These are phyloP conservation scores for Delitschia confertaspora DNA, from an alignment of 495 filamentous ascomycete genomes.

Conservation along the genomic window DNA sequence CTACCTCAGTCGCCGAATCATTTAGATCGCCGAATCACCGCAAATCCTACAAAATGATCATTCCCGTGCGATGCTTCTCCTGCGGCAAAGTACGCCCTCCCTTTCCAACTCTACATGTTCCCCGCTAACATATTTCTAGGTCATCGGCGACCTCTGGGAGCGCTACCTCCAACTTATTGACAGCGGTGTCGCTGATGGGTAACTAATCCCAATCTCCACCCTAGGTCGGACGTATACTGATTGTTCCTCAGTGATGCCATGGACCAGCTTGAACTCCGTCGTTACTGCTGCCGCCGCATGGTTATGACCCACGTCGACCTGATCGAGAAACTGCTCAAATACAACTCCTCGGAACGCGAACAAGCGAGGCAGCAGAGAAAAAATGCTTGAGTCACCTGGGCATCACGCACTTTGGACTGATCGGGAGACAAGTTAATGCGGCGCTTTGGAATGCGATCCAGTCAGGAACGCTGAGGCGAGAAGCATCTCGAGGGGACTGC, in stretches of 20 bases:
- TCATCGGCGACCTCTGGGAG: slow-evolving; percentile 95
- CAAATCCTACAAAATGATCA: slow-evolving; percentile 61
- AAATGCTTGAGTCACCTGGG: too few relatives aligned
- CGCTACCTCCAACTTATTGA: slow-evolving; percentile 79
- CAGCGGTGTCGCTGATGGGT: slow-evolving; percentile 70
- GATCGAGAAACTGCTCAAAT: slow-evolving; percentile 97
- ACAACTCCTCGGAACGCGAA: too few relatives aligned
- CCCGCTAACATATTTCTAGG: slow-evolving; percentile 44
- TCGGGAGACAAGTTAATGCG: too few relatives aligned
- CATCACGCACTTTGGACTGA: too few relatives aligned
- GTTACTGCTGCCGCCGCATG: slow-evolving; percentile 98
- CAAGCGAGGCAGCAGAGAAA: too few relatives aligned
- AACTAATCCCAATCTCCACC: slow-evolving; percentile 24
- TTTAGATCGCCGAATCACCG: background rate
- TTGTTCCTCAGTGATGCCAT: slow-evolving; percentile 64
- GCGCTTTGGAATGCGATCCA: too few relatives aligned
- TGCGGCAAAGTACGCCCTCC: slow-evolving; percentile 78
- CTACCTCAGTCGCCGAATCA: too few relatives aligned
- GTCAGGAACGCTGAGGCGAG: too few relatives aligned
- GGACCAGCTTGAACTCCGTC: slow-evolving; percentile 83
- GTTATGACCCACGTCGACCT: slow-evolving; percentile 99
- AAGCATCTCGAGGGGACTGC: too few relatives aligned
- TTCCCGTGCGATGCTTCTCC: slow-evolving; percentile 95
- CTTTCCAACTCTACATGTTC: background rate
- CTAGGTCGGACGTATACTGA: slow-evolving; percentile 7